Evolutionary conservation across 2,329 filamentous ascomycete genomes (phyloP).

Genomic region (Alternaria triticimaculans): DNA sequence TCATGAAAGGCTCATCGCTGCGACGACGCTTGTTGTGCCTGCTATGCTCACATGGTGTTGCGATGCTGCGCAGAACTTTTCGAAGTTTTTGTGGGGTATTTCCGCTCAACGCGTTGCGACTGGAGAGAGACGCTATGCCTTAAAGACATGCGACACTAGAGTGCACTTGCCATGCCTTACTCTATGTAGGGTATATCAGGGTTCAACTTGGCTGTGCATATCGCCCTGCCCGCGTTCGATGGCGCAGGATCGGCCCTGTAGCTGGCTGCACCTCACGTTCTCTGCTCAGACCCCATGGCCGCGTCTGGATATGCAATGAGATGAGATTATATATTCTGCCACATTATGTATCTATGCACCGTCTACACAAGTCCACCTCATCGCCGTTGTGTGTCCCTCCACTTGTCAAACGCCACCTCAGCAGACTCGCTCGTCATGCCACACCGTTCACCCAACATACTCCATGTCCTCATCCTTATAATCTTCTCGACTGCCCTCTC

Average conservation of each 20-base stretch:
- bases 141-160: background rate
- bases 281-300: background rate
- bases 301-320: background rate
- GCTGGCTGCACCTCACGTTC: background rate
- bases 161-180: no score
- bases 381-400: constrained; percentile 30
- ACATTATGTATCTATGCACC: background rate
- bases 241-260: background rate
- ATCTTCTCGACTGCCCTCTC: constrained; percentile 80
- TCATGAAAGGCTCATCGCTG: no score
- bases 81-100: background rate
- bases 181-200: background rate
- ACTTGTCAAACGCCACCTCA: constrained; percentile 45
- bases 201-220: background rate
- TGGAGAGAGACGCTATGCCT: background rate
- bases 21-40: background rate
- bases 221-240: background rate
- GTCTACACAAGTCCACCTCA: background rate
- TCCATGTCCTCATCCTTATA: constrained; percentile 82
- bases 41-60: background rate
- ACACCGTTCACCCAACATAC: constrained; percentile 77
- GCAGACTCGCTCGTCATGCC: constrained; percentile 58
- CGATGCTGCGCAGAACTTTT: background rate
- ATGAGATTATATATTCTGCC: constrained; percentile 13
- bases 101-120: background rate